Base-by-base conservation (phyloP, 2,329 filamentous ascomycete genomes). In the Alternaria tenuissima region DNA sequence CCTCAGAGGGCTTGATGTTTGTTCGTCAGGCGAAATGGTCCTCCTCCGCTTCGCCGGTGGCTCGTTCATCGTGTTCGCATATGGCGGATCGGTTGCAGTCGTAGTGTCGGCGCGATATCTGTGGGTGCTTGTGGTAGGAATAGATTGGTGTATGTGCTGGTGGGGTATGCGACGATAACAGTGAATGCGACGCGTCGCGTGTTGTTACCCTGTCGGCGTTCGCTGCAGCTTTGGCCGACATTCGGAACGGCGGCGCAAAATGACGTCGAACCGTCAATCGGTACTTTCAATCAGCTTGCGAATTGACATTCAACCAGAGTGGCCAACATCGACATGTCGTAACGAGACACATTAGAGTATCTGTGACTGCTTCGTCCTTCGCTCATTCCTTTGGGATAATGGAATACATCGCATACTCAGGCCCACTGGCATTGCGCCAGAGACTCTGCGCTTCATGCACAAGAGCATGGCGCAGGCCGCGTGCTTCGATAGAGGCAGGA, bases 21-120 rank as follows among this genome's bases (percentile, higher is more conserved):
- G 56, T 39, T 68, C 64, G 3, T 62, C 58, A 24, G 75, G 72
- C 2, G 76, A 75, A 32, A 70, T 68, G 7, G 75, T 78, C 55
- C 68, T 78, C 52, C 73, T 70, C 44, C 76, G 70, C 65, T 80
- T 80, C 48, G 69, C 66, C 8, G 72, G 66, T 38, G 74, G 74
- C 43, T 75, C 71, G 36, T 72, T 69, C 76, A 78, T 78, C 38
- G 18, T 53, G 36, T 48, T 28, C 18, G 48, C 22, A 38, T 47
- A 16, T 32, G 14, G 20, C 3, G 28, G 1, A 12, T 42, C 22
- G 11, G 3, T 8, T 30, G 22, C 14, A 24, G 1, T 5, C 18
- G n/a, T 16, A 18, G 6, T 18, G 24, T 59, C 16, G 32, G 41
- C 32, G 54, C 43, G 54, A 38, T 18, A 5, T 14, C 5, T 5